Percentiles rank a stretch among this genome's conserved stretches.
Evolutionary conservation across 768 basidiomycete genomes (phyloP).

Genomic region (Podaxis sp.): DNA sequence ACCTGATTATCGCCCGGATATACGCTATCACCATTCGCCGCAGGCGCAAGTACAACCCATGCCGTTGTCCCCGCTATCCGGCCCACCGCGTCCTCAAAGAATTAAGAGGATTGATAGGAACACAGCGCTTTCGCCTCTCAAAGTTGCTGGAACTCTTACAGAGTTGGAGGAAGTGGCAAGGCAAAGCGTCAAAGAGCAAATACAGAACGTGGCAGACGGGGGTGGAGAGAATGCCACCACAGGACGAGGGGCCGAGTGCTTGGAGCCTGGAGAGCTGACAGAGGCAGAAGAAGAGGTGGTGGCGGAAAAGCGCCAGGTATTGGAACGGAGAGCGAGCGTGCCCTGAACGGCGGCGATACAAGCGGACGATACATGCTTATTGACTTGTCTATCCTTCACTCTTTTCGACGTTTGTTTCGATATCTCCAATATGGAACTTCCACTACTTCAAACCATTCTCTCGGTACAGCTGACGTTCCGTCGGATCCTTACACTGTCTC

Average conservation of each 20-base stretch:
- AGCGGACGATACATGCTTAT: neutral
- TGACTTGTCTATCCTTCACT: neutral
- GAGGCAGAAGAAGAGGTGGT: neutral
- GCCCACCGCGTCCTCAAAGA: neutral
- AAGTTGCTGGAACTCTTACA: neutral
- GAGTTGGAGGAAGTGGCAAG: neutral
- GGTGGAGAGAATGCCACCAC: neutral
- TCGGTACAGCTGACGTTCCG: no score
- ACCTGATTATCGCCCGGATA: neutral
- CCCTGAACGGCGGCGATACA: neutral
- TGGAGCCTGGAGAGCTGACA: slow-evolving; percentile 1
- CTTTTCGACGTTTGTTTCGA: neutral
- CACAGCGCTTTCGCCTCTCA: neutral
- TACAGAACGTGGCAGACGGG: neutral
- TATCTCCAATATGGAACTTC: neutral
- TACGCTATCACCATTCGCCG: neutral
- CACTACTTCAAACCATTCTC: no score
- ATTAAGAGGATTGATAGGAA: slow-evolving; percentile 8
- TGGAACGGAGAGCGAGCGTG: slow-evolving; percentile 5
- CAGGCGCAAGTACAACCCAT: neutral
- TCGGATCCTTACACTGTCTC: no score
- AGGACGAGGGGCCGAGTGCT: neutral
- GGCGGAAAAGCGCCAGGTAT: neutral
- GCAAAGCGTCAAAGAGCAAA: neutral
- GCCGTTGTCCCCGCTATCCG: neutral